A percentile compares a stretch with the other conserved stretches of the same genome.
These are phyloP conservation scores for Trypanosoma theileri DNA, from an alignment of 208 protist genomes.

Conservation along the genomic window DNA sequence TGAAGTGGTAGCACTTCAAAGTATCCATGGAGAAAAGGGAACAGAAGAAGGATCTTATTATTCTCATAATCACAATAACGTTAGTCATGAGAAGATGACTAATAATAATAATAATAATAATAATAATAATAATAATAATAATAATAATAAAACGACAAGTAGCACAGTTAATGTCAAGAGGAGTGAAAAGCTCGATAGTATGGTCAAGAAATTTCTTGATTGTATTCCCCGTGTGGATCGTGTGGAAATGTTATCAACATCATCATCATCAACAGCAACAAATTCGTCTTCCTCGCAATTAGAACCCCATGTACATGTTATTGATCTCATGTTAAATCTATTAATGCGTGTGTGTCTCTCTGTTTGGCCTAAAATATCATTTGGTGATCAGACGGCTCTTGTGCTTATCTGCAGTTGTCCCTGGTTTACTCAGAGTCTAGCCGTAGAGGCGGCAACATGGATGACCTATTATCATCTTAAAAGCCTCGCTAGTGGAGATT, in stretches of 20 bases:
- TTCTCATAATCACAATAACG: background rate
- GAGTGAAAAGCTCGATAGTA: background rate
- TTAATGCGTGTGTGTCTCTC: conserved; percentile 27
- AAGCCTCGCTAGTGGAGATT: background rate
- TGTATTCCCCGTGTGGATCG: conserved; percentile 22
- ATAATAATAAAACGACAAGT: background rate
- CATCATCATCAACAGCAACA: background rate
- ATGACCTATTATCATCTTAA: conserved; percentile 20
- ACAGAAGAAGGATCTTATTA: background rate
- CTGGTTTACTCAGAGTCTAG: conserved; percentile 23
- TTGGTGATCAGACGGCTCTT: conserved; percentile 17
- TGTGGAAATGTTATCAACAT: background rate
- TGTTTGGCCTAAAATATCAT: conserved; percentile 19
- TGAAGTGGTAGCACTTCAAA: conserved; percentile 2
- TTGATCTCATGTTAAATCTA: conserved; percentile 31
- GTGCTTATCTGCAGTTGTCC: conserved; percentile 15
- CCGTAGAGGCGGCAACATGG: conserved; percentile 19
- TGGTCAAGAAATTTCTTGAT: conserved; percentile 7
- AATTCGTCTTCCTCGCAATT: background rate
- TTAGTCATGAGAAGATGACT: background rate
- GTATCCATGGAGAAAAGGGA: no score
- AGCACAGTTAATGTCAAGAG: background rate
- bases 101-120: background rate
- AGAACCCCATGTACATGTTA: conserved; percentile 16
- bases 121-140: background rate